Evolutionary conservation across 129 eudicot species (phyloP), one percentile per base, ranked within the genome.

Genomic region (Rutidosis leptorrhynchoides): DNA sequence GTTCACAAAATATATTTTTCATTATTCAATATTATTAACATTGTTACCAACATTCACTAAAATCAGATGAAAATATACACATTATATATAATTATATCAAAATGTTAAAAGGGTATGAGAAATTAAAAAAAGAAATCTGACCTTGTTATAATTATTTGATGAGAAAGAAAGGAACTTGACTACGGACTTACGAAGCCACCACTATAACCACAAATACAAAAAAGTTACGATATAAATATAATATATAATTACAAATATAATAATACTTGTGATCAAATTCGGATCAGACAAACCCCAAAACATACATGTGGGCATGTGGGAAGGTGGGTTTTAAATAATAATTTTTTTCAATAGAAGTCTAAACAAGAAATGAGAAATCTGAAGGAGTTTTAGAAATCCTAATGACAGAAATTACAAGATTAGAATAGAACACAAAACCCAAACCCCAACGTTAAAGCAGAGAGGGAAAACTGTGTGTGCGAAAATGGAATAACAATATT

Each of bases 241-340:
- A 40, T 40, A n/a, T 40, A 2, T 40, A 6, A 67, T 60, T 43
- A 30, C 26, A 78, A 29, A 71, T 74, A 71, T 35, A 33, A n/a
- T n/a, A n/a, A 70, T 37, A 70, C 71, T 66, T 56, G 73, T 57
- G 85, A 84, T 81, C 90, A 81, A 78, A 81, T 81, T 85, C 83
- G 81, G 78, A 84, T 84, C 90, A 84, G 90, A 84, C 85, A 81
- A 80, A 72, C 77, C 70, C 76, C 77, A 64, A 58, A 77, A 80
- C 80, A 81, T n/a, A n/a, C n/a, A n/a, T n/a, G n/a, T n/a, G n/a
- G n/a, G n/a, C n/a, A n/a, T 84, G 89, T 77, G 83, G 79, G 81
- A 43, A 62, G 74, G 77, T 75, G 65, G 82, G 73, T 74, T 59
- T 62, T 69, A 40, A 72, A 35, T 65, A 62, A 45, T 9, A 65